phyloP scores from a whole-genome alignment of 768 basidiomycete genomes.

The Lactifluus hygrophoroides region DNA sequence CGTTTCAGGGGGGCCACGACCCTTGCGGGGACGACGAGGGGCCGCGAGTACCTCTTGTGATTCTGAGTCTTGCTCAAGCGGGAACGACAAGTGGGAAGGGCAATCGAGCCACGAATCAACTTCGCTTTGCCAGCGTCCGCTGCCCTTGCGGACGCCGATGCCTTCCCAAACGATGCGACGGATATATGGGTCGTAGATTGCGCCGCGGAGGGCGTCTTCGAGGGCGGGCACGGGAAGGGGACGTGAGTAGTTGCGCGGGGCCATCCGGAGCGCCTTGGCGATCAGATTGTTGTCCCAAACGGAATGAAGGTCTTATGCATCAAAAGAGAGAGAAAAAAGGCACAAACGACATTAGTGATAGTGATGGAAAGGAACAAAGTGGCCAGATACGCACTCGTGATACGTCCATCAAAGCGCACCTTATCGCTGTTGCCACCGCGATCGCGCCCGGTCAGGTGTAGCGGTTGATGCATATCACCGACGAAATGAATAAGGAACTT shows the following conservation, averaged over 20 bases:
- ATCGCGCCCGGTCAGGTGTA: constrained; percentile 84
- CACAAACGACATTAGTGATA: no score
- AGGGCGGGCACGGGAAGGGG: constrained; percentile 63
- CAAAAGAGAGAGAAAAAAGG: no score
- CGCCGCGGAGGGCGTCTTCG: constrained; percentile 58
- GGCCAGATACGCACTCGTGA: constrained; percentile 68
- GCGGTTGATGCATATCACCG: constrained; percentile 89
- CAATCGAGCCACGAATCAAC: constrained; percentile 61
- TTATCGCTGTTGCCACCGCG: constrained; percentile 80
- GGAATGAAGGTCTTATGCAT: constrained; percentile 83
- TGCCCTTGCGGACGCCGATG: constrained; percentile 35
- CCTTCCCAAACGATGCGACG: constrained; percentile 86
- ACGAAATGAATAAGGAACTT: constrained; percentile 91
- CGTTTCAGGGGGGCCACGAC: background rate
- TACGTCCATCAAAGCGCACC: constrained; percentile 62
- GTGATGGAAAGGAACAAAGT: no score
- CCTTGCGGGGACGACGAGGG: background rate
- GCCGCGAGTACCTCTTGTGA: background rate
- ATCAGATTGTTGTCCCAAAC: constrained; percentile 83
- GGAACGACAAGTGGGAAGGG: constrained; percentile 21
- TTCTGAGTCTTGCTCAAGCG: background rate
- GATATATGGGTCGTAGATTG: constrained; percentile 83
- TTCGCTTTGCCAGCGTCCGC: constrained; percentile 45
- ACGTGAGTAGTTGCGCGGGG: constrained; percentile 64
- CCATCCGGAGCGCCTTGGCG: constrained; percentile 68